These are phyloP conservation scores for Nitzschia inconspicua DNA, from an alignment of 108 stramenopile species.

Conservation along the genomic window DNA sequence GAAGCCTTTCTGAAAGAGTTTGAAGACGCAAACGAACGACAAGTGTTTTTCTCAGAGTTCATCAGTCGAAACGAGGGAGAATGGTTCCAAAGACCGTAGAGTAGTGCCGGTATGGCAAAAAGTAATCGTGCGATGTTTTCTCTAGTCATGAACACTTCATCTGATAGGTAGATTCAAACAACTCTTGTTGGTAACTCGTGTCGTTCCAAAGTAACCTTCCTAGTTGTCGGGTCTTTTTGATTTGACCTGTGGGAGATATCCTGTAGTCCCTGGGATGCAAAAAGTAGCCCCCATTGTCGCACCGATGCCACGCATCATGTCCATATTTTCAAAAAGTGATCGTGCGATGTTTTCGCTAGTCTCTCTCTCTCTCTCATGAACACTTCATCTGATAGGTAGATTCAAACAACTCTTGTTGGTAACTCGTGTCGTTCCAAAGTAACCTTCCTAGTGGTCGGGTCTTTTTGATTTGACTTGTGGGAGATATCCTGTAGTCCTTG, in stretches of 20 bases:
- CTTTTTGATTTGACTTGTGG: too few relatives aligned
- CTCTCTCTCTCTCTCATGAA: too few relatives aligned
- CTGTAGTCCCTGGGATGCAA: conserved; percentile 12
- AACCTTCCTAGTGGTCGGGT: too few relatives aligned
- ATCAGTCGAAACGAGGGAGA: conserved; percentile 37
- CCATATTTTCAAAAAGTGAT: too few relatives aligned
- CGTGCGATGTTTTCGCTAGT: too few relatives aligned
- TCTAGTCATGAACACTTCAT: too few relatives aligned
- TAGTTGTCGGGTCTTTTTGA: too few relatives aligned
- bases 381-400: neutral
- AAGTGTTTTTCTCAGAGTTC: conserved; percentile 68
- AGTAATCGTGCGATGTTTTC: too few relatives aligned
- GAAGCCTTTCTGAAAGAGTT: conserved; percentile 57
- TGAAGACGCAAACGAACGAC: conserved; percentile 46
- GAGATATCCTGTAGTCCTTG: too few relatives aligned
- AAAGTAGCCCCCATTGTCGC: conserved; percentile 5
- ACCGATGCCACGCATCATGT: neutral
- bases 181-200: neutral
- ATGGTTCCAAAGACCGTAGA: conserved; percentile 39
- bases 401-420: neutral
- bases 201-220: too few relatives aligned
- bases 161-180: neutral
- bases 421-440: neutral
- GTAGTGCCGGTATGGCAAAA: too few relatives aligned
- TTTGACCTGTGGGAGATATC: too few relatives aligned